Evolutionary conservation across 306 rosid species (phyloP).

Genomic region (Sphenostylis stenocarpa): DNA sequence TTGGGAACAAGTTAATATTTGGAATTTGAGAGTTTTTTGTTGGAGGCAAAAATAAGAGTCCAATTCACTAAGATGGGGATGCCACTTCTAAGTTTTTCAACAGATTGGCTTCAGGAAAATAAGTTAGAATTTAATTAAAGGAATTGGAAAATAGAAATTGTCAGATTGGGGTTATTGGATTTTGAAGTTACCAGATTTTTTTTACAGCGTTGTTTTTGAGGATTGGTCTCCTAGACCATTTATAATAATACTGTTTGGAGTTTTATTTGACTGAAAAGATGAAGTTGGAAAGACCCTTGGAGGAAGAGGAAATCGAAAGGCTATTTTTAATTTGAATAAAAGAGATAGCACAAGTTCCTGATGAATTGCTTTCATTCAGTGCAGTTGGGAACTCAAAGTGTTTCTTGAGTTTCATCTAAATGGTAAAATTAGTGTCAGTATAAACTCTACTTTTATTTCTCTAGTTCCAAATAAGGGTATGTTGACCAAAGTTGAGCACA

Average conservation of each 20-base stretch:
- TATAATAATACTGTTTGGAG: background rate
- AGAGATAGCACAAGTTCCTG: no score
- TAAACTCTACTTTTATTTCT: no score
- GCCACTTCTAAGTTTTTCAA: background rate
- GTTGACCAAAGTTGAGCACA: no score
- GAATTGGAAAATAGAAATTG: background rate
- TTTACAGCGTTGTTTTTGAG: background rate
- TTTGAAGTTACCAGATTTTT: no score
- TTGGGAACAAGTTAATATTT: background rate
- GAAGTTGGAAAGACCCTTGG: background rate
- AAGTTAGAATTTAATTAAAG: background rate
- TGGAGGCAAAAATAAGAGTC: background rate
- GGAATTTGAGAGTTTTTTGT: background rate
- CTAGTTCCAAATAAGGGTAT: no score
- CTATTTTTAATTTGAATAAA: background rate
- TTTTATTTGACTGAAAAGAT: background rate
- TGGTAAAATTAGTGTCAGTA: no score
- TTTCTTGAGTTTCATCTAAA: no score
- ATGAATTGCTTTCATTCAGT: no score
- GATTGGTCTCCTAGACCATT: background rate
- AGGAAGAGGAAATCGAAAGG: background rate
- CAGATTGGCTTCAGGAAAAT: background rate
- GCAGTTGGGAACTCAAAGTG: no score
- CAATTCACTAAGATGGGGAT: background rate
- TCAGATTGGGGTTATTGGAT: background rate